These are phyloP conservation scores for Mallotus japonicus DNA, from an alignment of 441 rosid species.

Conservation along the genomic window DNA sequence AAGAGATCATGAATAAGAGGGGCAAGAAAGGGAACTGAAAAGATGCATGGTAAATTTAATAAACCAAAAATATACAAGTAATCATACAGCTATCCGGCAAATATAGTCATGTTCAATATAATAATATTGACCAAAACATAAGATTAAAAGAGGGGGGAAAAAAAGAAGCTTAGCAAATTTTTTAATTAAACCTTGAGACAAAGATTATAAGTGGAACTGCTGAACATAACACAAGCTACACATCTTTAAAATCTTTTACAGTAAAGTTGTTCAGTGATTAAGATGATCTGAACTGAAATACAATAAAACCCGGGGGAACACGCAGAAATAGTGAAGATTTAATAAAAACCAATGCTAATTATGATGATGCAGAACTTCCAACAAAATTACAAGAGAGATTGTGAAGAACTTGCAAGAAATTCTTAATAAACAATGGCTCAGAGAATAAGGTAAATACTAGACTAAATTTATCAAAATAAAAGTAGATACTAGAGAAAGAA, in stretches of 20 bases:
- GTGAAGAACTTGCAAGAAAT: background rate
- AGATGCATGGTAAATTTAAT: background rate
- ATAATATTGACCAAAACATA: background rate
- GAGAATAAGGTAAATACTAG: background rate
- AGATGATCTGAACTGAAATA: background rate
- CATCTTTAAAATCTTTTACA: background rate
- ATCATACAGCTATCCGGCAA: background rate
- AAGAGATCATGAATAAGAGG: background rate
- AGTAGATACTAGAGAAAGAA: no score
- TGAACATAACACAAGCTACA: background rate
- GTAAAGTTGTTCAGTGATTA: background rate
- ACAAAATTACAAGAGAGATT: background rate
- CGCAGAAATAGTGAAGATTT: background rate
- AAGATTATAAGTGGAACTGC: background rate
- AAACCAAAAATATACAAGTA: background rate
- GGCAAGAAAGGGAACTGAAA: background rate
- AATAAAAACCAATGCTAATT: background rate
- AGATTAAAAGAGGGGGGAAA: background rate
- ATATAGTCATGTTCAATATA: background rate
- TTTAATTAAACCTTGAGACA: background rate
- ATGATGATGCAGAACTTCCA: background rate
- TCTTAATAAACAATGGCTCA: background rate
- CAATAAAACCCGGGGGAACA: background rate
- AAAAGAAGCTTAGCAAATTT: background rate
- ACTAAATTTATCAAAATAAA: background rate